phyloP scores from a whole-genome alignment of 1,139 yeast genomes.

The Taphrina communis region DNA sequence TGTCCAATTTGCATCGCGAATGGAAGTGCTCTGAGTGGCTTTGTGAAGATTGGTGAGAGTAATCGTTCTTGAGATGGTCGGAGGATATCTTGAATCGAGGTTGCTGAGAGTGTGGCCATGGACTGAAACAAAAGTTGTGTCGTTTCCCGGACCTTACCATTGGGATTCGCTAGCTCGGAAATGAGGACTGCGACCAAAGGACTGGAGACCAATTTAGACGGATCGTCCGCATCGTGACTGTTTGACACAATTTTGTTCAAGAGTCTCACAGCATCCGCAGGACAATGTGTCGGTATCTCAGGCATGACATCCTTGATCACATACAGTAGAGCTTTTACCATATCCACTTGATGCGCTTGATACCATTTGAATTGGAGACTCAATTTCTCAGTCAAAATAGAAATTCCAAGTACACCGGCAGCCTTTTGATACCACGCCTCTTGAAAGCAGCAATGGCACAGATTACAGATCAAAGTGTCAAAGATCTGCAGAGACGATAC shows the following conservation, averaged over 20 bases:
- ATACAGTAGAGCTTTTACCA: conserved; percentile 84
- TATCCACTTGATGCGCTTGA: conserved; percentile 76
- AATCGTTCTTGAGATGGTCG: conserved; percentile 81
- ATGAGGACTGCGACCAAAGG: conserved; percentile 66
- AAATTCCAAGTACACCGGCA: conserved; percentile 87
- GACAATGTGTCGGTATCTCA: conserved; percentile 82
- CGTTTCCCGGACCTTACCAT: conserved; percentile 77
- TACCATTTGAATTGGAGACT: conserved; percentile 75
- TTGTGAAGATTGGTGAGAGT: conserved; percentile 92
- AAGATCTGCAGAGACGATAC: conserved; percentile 76
- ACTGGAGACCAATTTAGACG: conserved; percentile 19
- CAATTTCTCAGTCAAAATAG: conserved; percentile 71
- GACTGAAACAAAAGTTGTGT: conserved; percentile 74
- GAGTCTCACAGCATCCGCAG: conserved; percentile 71
- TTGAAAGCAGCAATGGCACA: conserved; percentile 89
- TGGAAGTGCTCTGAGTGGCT: conserved; percentile 93
- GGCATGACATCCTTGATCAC: conserved; percentile 88
- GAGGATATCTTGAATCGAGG: conserved; percentile 74
- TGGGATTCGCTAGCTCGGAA: conserved; percentile 89
- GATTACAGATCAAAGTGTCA: conserved; percentile 75
- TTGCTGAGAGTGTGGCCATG: conserved; percentile 71
- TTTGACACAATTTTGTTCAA: conserved; percentile 72
- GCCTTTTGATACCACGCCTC: conserved; percentile 83
- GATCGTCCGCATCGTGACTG: conserved; percentile 53
- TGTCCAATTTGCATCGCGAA: conserved; percentile 99